phyloP scores from a whole-genome alignment of 2,329 filamentous ascomycete genomes.

The Monosporascus sp. region DNA sequence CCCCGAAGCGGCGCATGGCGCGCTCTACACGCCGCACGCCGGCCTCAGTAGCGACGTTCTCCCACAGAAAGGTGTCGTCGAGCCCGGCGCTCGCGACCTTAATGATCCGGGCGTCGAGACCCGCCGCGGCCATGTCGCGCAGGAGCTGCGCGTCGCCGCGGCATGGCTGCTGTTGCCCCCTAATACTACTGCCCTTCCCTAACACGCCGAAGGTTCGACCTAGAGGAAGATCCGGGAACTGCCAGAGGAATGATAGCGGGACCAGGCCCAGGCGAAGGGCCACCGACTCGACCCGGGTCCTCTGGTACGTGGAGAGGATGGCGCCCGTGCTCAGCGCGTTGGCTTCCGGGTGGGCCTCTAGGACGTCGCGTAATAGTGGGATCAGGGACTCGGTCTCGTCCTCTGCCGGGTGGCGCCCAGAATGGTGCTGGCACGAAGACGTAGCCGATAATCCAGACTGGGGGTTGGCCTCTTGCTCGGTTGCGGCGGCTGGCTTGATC shows the following conservation, averaged over 20 bases:
- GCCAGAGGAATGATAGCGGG: conserved; percentile 87
- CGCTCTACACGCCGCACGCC: conserved; percentile 43
- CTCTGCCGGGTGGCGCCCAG: conserved; percentile 4
- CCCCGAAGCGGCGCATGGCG: conserved; percentile 63
- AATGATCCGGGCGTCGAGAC: conserved; percentile 84
- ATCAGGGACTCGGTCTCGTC: conserved; percentile 91
- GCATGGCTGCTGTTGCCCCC: not conserved
- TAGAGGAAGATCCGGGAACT: conserved; percentile 68
- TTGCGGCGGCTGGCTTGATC: not conserved
- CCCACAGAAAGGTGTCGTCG: conserved; percentile 75
- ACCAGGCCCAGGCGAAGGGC: conserved; percentile 76
- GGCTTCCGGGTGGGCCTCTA: conserved; percentile 66
- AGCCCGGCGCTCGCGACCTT: conserved; percentile 92
- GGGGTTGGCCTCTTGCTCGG: too few relatives aligned
- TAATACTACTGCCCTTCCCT: conserved; percentile 9
- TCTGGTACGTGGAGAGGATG: conserved; percentile 91
- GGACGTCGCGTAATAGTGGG: conserved; percentile 64
- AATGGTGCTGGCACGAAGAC: not conserved
- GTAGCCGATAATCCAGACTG: too few relatives aligned
- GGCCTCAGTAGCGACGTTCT: conserved; percentile 60
- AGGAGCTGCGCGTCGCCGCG: conserved; percentile 56
- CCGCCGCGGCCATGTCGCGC: conserved; percentile 71
- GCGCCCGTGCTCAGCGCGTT: conserved; percentile 88
- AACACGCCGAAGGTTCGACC: conserved; percentile 25
- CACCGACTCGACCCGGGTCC: conserved; percentile 90